These are phyloP conservation scores for Gelatoporia subvermispora DNA, from an alignment of 768 basidiomycete genomes.

Conservation along the genomic window DNA sequence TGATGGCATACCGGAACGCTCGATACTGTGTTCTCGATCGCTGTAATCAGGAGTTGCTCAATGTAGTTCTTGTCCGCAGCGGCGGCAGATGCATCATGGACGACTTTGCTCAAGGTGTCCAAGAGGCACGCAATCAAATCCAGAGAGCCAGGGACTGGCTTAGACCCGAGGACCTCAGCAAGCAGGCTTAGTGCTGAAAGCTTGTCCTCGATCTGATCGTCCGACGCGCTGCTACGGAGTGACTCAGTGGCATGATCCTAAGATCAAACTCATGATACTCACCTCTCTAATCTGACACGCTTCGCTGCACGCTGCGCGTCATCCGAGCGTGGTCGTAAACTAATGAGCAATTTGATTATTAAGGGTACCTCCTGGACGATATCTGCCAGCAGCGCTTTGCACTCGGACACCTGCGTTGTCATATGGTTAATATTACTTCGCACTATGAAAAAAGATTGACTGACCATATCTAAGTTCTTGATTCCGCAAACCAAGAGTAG, in stretches of 20 bases:
- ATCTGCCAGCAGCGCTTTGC: conserved; percentile 44
- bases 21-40: conserved; percentile 61
- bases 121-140: conserved; percentile 70
- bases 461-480: conserved; percentile 44
- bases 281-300: conserved; percentile 59
- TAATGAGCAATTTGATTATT: conserved; percentile 46
- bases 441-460: conserved; percentile 19
- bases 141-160: conserved; percentile 59
- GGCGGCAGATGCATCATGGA: conserved; percentile 48
- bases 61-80: conserved; percentile 71
- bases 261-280: conserved; percentile 9
- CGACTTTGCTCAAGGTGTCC: conserved; percentile 63
- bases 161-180: conserved; percentile 67
- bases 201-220: conserved; percentile 22
- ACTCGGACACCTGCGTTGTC: conserved; percentile 17
- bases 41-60: conserved; percentile 81
- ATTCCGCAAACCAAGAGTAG: conserved; percentile 51
- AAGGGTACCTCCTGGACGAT: conserved; percentile 48
- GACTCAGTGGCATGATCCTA: not conserved
- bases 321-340: conserved; percentile 43
- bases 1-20: conserved; percentile 44
- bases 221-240: too few species aligned
- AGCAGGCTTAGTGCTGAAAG: conserved; percentile 52
- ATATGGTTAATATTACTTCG: too few species aligned
- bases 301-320: conserved; percentile 52